Evolutionary conservation across 2,329 filamentous ascomycete genomes (phyloP).

Genomic region (Iodosphaeria phyllophila): DNA sequence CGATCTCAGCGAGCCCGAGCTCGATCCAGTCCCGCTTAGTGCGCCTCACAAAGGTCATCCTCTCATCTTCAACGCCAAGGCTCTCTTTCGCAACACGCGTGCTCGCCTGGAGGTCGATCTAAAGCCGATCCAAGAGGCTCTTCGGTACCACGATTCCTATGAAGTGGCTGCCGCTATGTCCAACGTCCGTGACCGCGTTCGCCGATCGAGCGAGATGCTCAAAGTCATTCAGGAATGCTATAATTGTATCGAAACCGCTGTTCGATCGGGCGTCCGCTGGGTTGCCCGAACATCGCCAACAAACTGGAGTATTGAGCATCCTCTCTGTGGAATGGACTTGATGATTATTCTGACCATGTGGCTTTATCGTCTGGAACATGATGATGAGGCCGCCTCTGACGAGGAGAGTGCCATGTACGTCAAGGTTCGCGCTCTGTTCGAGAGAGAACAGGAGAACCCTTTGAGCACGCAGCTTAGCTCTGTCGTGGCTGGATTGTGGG

Average conservation of each 20-base stretch:
- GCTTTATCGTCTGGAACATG: constrained; percentile 98
- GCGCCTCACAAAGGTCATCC: constrained; percentile 93
- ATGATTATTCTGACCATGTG: constrained; percentile 96
- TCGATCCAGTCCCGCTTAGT: constrained; percentile 71
- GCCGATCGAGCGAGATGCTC: constrained; percentile 92
- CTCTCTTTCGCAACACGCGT: constrained; percentile 86
- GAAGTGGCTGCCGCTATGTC: constrained; percentile 97
- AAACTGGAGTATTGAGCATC: constrained; percentile 98
- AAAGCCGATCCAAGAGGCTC: constrained; percentile 86
- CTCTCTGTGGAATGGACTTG: constrained; percentile 85
- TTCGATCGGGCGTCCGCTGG: constrained; percentile 88
- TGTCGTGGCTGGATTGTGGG: constrained; percentile 90
- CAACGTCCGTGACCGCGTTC: constrained; percentile 78
- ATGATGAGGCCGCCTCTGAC: constrained; percentile 75
- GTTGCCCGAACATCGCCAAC: constrained; percentile 94
- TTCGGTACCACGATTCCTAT: constrained; percentile 92
- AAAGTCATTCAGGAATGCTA: constrained; percentile 97
- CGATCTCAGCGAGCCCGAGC: constrained; percentile 81
- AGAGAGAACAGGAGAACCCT: constrained; percentile 71
- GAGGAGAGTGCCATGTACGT: constrained; percentile 83
- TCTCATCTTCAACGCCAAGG: constrained; percentile 94
- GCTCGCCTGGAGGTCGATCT: constrained; percentile 86
- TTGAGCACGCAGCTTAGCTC: constrained; percentile 69
- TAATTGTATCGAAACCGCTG: constrained; percentile 91
- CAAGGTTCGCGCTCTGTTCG: constrained; percentile 77